phyloP scores from a whole-genome alignment of 2,329 filamentous ascomycete genomes.

The Zarea fungicola region DNA sequence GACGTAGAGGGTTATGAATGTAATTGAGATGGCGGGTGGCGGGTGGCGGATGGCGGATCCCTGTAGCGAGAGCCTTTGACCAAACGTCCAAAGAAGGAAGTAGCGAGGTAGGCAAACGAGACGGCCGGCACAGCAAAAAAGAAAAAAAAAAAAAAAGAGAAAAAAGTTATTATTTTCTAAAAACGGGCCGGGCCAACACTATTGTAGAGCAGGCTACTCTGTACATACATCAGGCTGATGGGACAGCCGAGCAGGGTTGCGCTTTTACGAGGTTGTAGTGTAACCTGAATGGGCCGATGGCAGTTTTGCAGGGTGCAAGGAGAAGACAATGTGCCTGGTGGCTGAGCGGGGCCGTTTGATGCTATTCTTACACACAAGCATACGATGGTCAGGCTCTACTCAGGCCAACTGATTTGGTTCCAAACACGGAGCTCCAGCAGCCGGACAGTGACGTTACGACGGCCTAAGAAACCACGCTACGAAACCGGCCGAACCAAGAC shows the following conservation, averaged over 20 bases:
- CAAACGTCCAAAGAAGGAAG: too few species aligned
- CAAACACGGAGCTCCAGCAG: too few species aligned
- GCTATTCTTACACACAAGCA: slow-evolving; percentile 7
- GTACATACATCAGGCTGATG: background rate
- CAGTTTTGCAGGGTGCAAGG: background rate
- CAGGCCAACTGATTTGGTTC: too few species aligned
- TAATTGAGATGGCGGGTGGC: background rate
- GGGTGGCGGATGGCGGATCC: background rate
- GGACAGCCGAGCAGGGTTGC: background rate
- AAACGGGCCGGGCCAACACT: background rate
- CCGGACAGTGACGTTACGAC: background rate
- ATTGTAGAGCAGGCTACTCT: background rate
- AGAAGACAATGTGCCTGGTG: background rate
- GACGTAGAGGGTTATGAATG: background rate
- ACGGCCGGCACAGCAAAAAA: too few species aligned
- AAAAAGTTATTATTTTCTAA: background rate
- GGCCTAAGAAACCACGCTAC: background rate
- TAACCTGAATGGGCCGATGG: slow-evolving; percentile 3
- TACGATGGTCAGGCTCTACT: too few species aligned
- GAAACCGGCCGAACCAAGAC: background rate
- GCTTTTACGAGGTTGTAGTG: slow-evolving; percentile 12
- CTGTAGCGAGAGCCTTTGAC: too few species aligned
- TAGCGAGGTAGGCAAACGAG: too few species aligned
- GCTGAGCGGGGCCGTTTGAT: background rate
- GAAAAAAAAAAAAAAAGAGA: background rate